Percentiles rank a stretch among this genome's conserved stretches.
Evolutionary conservation across 208 protist species (phyloP).

Genomic region (Acanthamoeba healyi): DNA sequence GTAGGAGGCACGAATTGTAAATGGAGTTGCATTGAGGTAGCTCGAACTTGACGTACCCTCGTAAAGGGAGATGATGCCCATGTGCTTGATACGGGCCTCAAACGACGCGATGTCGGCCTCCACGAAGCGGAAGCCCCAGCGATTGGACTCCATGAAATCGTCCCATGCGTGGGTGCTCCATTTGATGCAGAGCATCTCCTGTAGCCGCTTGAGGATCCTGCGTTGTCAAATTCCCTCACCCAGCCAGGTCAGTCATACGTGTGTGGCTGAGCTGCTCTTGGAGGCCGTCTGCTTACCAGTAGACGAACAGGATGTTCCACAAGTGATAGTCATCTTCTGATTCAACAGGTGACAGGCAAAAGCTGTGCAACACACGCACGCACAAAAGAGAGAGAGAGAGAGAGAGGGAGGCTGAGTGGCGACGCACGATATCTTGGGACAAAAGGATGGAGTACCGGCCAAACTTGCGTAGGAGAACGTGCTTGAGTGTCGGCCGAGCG

Average conservation of each 20-base stretch:
- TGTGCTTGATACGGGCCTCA: constrained; percentile 34
- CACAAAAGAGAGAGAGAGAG: not conserved
- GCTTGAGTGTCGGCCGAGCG: not conserved
- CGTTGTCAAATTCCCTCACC: no score
- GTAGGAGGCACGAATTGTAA: not conserved
- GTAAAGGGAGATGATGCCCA: constrained; percentile 38
- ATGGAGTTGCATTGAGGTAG: no score
- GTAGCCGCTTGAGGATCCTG: not conserved
- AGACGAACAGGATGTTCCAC: not conserved
- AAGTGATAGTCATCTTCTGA: not conserved
- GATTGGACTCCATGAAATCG: constrained; percentile 22
- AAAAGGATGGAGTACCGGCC: not conserved
- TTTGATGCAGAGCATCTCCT: constrained; percentile 30
- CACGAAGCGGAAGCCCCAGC: constrained; percentile 32
- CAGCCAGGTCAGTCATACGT: no score
- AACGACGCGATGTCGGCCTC: constrained; percentile 2
- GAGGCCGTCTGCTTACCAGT: constrained; percentile 3
- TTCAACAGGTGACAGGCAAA: not conserved
- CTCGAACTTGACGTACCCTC: not conserved
- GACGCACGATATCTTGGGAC: no score
- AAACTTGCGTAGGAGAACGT: not conserved
- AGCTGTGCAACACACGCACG: not conserved
- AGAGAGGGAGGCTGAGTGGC: not conserved
- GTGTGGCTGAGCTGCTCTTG: not conserved
- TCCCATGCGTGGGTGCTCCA: constrained; percentile 1